phyloP scores from a whole-genome alignment of 78 protist genomes.

The Tieghemostelium lacteum region DNA sequence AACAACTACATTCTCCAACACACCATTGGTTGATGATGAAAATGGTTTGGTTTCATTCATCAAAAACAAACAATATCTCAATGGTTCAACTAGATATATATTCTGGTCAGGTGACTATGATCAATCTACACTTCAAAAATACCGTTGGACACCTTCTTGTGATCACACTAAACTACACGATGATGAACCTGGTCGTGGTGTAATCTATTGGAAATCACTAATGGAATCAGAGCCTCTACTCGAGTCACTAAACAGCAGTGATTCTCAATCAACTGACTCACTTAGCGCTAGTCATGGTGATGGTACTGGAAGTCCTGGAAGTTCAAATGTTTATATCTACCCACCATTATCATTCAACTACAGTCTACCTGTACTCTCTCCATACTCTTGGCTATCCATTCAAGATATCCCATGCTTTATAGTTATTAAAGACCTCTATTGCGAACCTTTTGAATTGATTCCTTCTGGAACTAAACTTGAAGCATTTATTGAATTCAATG shows the following conservation, averaged over 20 bases:
- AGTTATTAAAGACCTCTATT: background rate
- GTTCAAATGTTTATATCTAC: constrained; percentile 11
- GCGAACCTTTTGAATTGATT: constrained; percentile 36
- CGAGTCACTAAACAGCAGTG: background rate
- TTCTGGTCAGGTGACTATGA: constrained; percentile 71
- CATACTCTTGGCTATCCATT: constrained; percentile 44
- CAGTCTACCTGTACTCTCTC: constrained; percentile 40
- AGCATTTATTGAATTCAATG: constrained; percentile 45
- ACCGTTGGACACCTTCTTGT: constrained; percentile 18
- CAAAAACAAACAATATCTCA: constrained; percentile 49
- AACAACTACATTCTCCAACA: background rate
- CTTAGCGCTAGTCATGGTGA: too few species aligned
- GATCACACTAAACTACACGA: background rate
- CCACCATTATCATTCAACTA: constrained; percentile 36
- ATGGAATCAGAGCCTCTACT: constrained; percentile 17
- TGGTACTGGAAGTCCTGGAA: too few species aligned
- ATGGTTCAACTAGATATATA: constrained; percentile 45
- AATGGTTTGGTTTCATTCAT: constrained; percentile 6
- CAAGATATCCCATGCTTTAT: constrained; percentile 47
- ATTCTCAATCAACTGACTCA: background rate
- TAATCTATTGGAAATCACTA: constrained; percentile 17
- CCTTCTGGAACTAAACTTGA: constrained; percentile 31
- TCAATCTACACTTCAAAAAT: background rate
- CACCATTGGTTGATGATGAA: constrained; percentile 2
- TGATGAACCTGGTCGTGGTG: constrained; percentile 41